Conservation (phyloP, 768 basidiomycete genomes). For the Amanita exitialis region DNA sequence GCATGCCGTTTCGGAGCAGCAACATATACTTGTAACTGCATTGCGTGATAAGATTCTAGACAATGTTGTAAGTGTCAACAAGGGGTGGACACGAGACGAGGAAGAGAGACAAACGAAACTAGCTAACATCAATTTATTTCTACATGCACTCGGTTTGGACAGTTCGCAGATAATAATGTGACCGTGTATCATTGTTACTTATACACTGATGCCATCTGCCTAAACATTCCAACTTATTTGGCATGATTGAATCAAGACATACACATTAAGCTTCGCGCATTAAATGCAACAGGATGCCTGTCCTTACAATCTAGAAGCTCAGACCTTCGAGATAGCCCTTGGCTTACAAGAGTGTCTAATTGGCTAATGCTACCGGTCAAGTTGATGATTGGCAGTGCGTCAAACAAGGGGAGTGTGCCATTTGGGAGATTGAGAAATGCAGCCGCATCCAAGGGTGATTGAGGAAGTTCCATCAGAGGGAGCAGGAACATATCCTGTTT, state of each 20-base stretch:
- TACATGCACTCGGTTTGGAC: constrained; percentile 66
- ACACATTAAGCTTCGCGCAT: constrained; percentile 19
- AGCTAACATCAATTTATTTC: constrained; percentile 87
- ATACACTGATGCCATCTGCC: not conserved
- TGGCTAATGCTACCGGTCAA: constrained; percentile 42
- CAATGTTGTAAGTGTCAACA: constrained; percentile 72
- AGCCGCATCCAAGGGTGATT: constrained; percentile 13
- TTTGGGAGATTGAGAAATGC: constrained; percentile 51
- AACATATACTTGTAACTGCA: constrained; percentile 75
- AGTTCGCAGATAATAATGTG: constrained; percentile 62
- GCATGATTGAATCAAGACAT: not conserved
- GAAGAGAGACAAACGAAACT: constrained; percentile 71
- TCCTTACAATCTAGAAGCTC: constrained; percentile 24
- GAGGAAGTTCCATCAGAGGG: constrained; percentile 49
- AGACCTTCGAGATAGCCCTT: constrained; percentile 23
- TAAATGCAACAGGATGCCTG: constrained; percentile 7
- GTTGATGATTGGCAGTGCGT: constrained; percentile 58
- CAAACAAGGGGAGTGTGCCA: constrained; percentile 38
- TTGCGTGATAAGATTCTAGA: constrained; percentile 92
- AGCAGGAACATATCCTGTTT: constrained; percentile 58
- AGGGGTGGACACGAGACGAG: constrained; percentile 63
- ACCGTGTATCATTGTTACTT: constrained; percentile 12
- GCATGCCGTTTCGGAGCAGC: constrained; percentile 77
- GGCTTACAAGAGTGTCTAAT: constrained; percentile 18
- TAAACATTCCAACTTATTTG: too few species aligned